phyloP scores from a whole-genome alignment of 176 grass and related monocot genomes.

The Themeda triandra region DNA sequence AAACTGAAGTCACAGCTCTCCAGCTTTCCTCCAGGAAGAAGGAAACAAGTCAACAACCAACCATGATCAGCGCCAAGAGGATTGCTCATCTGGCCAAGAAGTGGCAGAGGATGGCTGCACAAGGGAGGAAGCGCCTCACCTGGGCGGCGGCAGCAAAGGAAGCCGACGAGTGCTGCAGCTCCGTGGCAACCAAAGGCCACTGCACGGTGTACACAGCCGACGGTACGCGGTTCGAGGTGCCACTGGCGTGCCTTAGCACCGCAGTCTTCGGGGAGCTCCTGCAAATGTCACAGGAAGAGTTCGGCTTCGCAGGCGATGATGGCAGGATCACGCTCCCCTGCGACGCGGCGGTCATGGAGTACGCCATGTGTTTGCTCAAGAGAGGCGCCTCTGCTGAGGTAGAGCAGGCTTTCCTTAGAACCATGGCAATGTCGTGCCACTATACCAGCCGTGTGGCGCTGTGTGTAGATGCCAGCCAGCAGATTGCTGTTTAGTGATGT shows the following conservation, averaged over 20 bases:
- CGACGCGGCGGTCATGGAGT: conserved; percentile 3
- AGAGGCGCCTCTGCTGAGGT: neutral
- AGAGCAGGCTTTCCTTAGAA: conserved; percentile 2
- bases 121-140: neutral
- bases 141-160: neutral
- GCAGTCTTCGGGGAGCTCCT: conserved; percentile 29
- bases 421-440: neutral
- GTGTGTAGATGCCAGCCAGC: neutral
- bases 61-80: conserved; percentile 19
- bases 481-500: too few relatives aligned
- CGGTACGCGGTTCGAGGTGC: conserved; percentile 22
- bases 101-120: conserved; percentile 14
- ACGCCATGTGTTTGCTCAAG: conserved; percentile 10
- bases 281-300: conserved; percentile 23
- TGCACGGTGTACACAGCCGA: neutral
- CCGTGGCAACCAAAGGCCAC: neutral
- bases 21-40: neutral
- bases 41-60: neutral
- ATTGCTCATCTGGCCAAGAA: conserved; percentile 26
- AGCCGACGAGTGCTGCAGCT: neutral
- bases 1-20: neutral
- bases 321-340: conserved; percentile 12
- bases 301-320: neutral
- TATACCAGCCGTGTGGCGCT: neutral
- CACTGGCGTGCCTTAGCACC: neutral